Evolutionary conservation across 139 green algal species (phyloP), one percentile per base, ranked within the genome.

Genomic region (Tetradesmus lagerheimii): DNA sequence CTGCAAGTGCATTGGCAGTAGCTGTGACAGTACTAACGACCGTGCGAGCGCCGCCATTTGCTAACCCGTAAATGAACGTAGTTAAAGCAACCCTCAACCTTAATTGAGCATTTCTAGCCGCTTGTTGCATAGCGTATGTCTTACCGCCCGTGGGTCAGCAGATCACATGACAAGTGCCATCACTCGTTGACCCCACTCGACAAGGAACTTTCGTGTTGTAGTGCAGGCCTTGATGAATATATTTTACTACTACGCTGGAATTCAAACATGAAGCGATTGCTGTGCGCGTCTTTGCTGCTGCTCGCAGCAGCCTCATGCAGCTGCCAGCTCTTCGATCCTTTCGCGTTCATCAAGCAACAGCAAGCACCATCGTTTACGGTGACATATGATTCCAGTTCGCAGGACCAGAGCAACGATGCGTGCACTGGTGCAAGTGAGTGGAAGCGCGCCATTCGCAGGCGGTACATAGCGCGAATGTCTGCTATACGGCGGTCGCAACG

Each of bases 391-490:
- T 75, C 38, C 5, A 71, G 37, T 35, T 37, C 23, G 18, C 25
- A 53, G 27, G 77, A 86, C 37, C 18, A 31, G 0, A 31, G 34
- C 37, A 78, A 86, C 16, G 77, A 90, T 53, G 77, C 87, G 6
- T 90, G 87, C 78, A 86, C 87, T 5, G 78, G 35, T 29, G 47
- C 77, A 86, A 90, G 87, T 90, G 57, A 86, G 87, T 90, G 35
- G 34, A 71, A 31, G n/a, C 29, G 25, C 45, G 45, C n/a, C 35
- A 27, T 4, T 86, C 29, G n/a, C 14, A 37, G 31, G 81, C 81
- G 43, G 81, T 87, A 87, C 50, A 87, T 50, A 16, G 29, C 27
- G 47, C 39, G 81, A 25, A 4, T 53, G 39, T 4, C 8, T 83
- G 38, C 77, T 34, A 35, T 81, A 14, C 67, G 29, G n/a, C 3